A percentile compares a stretch with the other conserved stretches of the same genome.
Evolutionary conservation across 1,139 yeast species (phyloP).

Genomic region (Pichia sp.): DNA sequence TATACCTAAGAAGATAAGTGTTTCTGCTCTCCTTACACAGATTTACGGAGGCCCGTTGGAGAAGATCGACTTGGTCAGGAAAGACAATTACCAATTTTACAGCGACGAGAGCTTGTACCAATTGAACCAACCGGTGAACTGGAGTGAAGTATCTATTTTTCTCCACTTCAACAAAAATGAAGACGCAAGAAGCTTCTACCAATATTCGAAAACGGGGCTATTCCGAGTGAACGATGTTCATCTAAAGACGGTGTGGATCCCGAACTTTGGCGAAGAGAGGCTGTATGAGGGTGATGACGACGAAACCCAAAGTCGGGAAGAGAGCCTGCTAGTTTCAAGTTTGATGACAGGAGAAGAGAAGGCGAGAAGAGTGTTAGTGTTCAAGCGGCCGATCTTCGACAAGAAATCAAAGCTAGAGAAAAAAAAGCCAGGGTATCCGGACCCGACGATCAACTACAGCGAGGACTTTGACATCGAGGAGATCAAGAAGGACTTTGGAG

Average conservation of each 20-base stretch:
- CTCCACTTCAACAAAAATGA: slow-evolving; percentile 50
- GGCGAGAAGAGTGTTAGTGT: slow-evolving; percentile 31
- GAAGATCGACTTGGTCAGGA: slow-evolving; percentile 33
- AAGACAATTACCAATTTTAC: slow-evolving; percentile 13
- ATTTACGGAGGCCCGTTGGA: slow-evolving; percentile 76
- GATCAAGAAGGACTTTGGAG: slow-evolving; percentile 47
- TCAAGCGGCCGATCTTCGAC: slow-evolving; percentile 27
- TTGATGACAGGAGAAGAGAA: slow-evolving; percentile 24
- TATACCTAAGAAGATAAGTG: slow-evolving; percentile 41
- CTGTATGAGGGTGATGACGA: slow-evolving; percentile 1
- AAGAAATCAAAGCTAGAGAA: slow-evolving; percentile 15
- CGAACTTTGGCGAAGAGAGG: slow-evolving; percentile 12
- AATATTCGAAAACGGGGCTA: slow-evolving; percentile 51
- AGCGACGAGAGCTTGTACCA: slow-evolving; percentile 6
- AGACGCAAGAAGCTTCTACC: slow-evolving; percentile 54
- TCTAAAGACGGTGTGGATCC: slow-evolving; percentile 35
- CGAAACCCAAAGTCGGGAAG: background rate
- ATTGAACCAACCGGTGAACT: slow-evolving; percentile 19
- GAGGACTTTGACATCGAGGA: slow-evolving; percentile 35
- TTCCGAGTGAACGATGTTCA: slow-evolving; percentile 58
- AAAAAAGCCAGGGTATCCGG: slow-evolving; percentile 27
- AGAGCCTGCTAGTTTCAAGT: slow-evolving; percentile 6
- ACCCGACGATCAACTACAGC: slow-evolving; percentile 33
- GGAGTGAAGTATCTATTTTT: slow-evolving; percentile 36
- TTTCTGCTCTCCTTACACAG: slow-evolving; percentile 51